Percentiles rank a stretch among this genome's conserved stretches.
These are phyloP conservation scores for Colletotrichum aenigma DNA, from an alignment of 2,329 filamentous ascomycete species.

Conservation along the genomic window DNA sequence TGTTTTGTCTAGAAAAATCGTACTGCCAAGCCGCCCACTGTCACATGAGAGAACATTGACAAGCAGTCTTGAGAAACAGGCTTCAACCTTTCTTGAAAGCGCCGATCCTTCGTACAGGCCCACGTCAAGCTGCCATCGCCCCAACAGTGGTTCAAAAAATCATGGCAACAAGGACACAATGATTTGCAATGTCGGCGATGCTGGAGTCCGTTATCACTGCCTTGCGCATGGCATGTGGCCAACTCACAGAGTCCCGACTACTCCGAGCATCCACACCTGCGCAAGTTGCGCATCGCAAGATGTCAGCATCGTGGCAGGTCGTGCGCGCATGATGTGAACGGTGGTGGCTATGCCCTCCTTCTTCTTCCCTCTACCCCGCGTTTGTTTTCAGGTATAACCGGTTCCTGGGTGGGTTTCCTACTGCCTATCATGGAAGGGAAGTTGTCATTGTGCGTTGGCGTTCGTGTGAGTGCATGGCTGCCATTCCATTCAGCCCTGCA, in stretches of 20 bases:
- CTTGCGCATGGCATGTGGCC: not conserved
- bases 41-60: not conserved
- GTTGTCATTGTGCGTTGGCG: conserved; percentile 2
- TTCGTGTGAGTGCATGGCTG: not conserved
- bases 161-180: not conserved
- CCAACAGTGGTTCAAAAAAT: not conserved
- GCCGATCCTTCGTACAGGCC: not conserved
- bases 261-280: not conserved
- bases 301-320: not conserved
- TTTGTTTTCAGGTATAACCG: not conserved
- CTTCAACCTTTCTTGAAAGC: not conserved
- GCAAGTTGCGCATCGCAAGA: not conserved
- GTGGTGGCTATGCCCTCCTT: conserved; percentile 12
- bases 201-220: not conserved
- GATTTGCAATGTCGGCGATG: not conserved
- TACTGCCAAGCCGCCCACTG: not conserved
- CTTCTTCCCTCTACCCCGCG: conserved; percentile 7
- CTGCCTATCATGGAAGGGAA: not conserved
- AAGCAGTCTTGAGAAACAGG: not conserved
- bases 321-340: not conserved
- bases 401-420: not conserved
- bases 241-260: not conserved
- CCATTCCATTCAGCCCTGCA: conserved; percentile 7
- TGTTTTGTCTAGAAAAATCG: not conserved
- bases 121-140: not conserved